Conservation (phyloP, 352 stramenopile species). For the Pythium volutum region DNA sequence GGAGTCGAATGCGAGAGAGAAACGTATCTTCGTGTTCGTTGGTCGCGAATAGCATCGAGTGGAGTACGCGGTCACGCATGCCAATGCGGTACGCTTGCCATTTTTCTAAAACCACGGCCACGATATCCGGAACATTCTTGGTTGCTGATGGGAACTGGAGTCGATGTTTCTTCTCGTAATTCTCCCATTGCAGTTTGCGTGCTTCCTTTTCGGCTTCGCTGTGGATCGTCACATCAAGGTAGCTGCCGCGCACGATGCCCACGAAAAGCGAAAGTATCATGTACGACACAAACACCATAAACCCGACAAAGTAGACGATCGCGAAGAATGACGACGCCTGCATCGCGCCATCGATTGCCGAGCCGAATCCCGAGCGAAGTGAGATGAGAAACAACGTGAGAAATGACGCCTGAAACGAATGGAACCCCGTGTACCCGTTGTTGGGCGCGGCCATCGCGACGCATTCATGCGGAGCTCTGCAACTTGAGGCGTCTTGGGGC, state of each 20-base stretch:
- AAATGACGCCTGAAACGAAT: constrained; percentile 83
- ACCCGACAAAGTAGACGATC: constrained; percentile 76
- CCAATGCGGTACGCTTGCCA: constrained; percentile 36
- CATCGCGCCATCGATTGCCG: constrained; percentile 66
- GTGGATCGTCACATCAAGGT: constrained; percentile 66
- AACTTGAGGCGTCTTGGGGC: constrained; percentile 30
- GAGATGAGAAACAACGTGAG: constrained; percentile 80
- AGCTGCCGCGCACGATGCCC: constrained; percentile 78
- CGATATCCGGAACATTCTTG: constrained; percentile 56
- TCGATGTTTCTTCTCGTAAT: constrained; percentile 49
- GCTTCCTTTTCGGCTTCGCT: constrained; percentile 28
- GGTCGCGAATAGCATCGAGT: constrained; percentile 50
- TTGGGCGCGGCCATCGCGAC: constrained; percentile 59
- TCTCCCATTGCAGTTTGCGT: constrained; percentile 28
- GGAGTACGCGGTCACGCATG: constrained; percentile 34
- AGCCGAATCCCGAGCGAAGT: constrained; percentile 68
- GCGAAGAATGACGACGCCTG: constrained; percentile 71
- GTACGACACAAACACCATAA: constrained; percentile 84
- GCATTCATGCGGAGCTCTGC: constrained; percentile 43
- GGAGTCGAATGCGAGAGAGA: constrained; percentile 49
- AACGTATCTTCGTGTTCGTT: constrained; percentile 56
- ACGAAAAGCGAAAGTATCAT: constrained; percentile 84
- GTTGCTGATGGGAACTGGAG: constrained; percentile 56
- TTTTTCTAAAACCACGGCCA: constrained; percentile 37
- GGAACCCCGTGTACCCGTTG: constrained; percentile 74